Conservation (phyloP, 352 stramenopile species). For the Phytophthora multivora region DNA sequence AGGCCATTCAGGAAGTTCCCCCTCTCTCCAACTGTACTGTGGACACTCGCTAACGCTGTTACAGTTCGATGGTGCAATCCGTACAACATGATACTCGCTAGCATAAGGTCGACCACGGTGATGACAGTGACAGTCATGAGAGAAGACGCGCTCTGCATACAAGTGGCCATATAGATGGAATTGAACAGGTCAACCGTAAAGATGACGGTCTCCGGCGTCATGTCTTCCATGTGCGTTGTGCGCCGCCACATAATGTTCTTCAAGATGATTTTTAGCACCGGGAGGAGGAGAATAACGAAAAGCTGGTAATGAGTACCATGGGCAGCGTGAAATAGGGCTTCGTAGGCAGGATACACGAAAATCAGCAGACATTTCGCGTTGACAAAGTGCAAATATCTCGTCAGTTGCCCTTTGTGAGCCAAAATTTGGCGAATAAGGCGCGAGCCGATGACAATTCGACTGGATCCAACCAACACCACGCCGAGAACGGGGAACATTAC, state of each 20-base stretch:
- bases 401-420: neutral
- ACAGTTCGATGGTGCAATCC: neutral
- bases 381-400: slow-evolving; percentile 3
- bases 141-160: slow-evolving; percentile 6
- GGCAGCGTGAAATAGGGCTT: neutral
- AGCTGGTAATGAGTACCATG: neutral
- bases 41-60: neutral
- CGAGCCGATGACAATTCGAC: neutral
- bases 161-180: slow-evolving; percentile 5
- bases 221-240: slow-evolving; percentile 1
- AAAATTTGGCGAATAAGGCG: neutral
- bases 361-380: slow-evolving; percentile 5
- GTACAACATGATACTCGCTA: slow-evolving; percentile 2
- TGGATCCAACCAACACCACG: neutral
- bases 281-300: slow-evolving; percentile 1
- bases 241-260: slow-evolving; percentile 3
- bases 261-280: neutral
- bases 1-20: neutral
- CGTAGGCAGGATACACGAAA: slow-evolving; percentile 2
- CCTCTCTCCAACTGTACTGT: neutral
- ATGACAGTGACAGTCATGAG: slow-evolving; percentile 1
- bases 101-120: neutral
- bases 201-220: neutral
- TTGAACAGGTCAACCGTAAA: slow-evolving; percentile 5
- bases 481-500: slow-evolving; percentile 1